Evolutionary conservation across 1,139 yeast genomes (phyloP).

Genomic region (Suhomyces wounanorum): DNA sequence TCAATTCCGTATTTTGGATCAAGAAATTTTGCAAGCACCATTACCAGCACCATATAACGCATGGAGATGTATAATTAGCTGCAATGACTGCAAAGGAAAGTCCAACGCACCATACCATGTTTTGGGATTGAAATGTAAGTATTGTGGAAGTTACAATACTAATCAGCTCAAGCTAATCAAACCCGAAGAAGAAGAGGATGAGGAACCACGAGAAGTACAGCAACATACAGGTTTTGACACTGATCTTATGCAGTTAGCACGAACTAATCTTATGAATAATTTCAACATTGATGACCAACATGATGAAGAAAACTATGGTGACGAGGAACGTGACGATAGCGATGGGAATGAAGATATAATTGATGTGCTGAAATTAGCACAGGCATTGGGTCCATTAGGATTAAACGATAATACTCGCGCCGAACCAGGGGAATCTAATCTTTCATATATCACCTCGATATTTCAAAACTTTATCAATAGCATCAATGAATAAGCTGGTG

Average conservation of each 20-base stretch:
- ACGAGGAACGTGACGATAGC: conserved; percentile 23
- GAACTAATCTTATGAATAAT: conserved; percentile 41
- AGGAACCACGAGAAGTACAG: conserved; percentile 20
- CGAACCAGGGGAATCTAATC: conserved; percentile 20
- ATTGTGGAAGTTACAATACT: conserved; percentile 85
- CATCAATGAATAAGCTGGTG: not conserved
- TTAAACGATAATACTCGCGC: not conserved
- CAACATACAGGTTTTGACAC: conserved; percentile 16
- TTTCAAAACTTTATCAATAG: conserved; percentile 44
- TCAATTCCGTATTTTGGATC: conserved; percentile 81
- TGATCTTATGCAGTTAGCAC: conserved; percentile 34
- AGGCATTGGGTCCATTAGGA: conserved; percentile 8
- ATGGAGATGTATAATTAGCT: conserved; percentile 78
- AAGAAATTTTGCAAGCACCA: conserved; percentile 73
- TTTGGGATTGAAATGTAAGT: conserved; percentile 82
- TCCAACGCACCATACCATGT: conserved; percentile 78
- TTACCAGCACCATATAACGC: conserved; percentile 76
- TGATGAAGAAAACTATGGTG: conserved; percentile 26
- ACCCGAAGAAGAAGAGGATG: conserved; percentile 48
- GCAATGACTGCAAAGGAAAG: conserved; percentile 90
- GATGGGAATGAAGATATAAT: conserved; percentile 26
- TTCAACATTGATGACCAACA: conserved; percentile 32
- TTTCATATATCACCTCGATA: conserved; percentile 38
- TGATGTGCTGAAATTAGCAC: conserved; percentile 32
- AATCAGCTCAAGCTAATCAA: conserved; percentile 66